phyloP scores from a whole-genome alignment of 1,284 basidiomycete genomes.

The Trametes pubescens region DNA sequence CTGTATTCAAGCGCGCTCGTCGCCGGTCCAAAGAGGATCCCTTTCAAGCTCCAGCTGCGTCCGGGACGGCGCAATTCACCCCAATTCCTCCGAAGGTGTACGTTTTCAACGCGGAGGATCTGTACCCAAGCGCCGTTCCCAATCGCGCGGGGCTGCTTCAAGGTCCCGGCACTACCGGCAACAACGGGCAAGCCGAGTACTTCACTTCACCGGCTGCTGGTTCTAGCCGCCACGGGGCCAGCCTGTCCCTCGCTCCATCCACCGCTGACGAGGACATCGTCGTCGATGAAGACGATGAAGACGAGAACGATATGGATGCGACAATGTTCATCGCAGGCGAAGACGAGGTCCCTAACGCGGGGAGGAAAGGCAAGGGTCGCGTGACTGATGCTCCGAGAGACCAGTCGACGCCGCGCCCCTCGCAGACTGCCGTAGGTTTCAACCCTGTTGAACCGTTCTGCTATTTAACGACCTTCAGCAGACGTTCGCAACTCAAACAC shows the following conservation, averaged over 20 bases:
- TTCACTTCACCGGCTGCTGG: no score
- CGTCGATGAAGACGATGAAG: no score
- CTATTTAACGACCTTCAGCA: neutral
- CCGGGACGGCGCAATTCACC: neutral
- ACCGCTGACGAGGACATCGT: no score
- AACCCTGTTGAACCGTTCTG: neutral
- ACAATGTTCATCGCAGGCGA: no score
- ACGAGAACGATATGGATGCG: no score
- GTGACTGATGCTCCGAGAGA: neutral
- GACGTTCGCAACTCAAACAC: neutral
- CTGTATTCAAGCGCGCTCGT: slow-evolving; percentile 6
- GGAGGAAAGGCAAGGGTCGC: no score
- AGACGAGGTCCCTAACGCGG: no score
- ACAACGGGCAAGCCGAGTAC: neutral
- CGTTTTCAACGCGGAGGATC: neutral
- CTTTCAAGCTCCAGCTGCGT: neutral
- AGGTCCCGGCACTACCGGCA: no score
- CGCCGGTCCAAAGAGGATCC: neutral
- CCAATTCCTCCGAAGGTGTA: neutral
- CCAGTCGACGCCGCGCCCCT: neutral
- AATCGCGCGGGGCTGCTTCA: neutral
- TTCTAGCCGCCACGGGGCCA: no score
- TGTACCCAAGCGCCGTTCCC: neutral
- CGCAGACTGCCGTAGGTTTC: neutral
- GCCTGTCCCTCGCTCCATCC: no score